Conservation (phyloP, 2,329 filamentous ascomycete genomes). For the Aspergillus pseudotamarii region DNA sequence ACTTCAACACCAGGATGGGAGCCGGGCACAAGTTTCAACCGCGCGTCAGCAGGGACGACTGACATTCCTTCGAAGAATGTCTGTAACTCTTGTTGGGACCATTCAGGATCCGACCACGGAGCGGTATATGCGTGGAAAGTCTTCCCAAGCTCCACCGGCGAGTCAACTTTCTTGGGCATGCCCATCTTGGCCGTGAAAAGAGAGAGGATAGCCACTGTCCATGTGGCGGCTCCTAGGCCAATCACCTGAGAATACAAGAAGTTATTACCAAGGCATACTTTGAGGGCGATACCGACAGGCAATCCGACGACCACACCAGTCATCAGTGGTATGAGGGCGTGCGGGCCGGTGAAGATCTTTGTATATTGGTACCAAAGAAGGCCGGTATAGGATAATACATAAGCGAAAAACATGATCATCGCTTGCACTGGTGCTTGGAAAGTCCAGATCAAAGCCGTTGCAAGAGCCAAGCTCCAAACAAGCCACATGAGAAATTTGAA, state of each 20-base stretch:
- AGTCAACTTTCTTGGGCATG: constrained; percentile 46
- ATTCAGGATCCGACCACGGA: constrained; percentile 47
- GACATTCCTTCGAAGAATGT: constrained; percentile 49
- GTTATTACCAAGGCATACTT: constrained; percentile 33
- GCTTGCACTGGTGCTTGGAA: constrained; percentile 49
- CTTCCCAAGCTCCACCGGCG: constrained; percentile 34
- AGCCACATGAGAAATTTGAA: constrained; percentile 54
- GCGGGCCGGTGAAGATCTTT: constrained; percentile 55
- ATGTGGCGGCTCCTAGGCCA: constrained; percentile 53
- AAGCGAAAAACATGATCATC: constrained; percentile 54
- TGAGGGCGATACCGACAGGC: constrained; percentile 50
- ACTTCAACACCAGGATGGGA: constrained; percentile 49
- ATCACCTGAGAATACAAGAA: constrained; percentile 53
- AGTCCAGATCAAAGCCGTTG: constrained; percentile 55
- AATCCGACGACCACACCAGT: constrained; percentile 51
- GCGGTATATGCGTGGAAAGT: constrained; percentile 50
- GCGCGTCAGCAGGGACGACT: constrained; percentile 45
- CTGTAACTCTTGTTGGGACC: constrained; percentile 55
- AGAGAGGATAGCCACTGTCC: constrained; percentile 55
- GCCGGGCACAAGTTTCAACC: constrained; percentile 44
- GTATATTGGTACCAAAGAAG: constrained; percentile 58
- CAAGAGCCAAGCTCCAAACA: constrained; percentile 56
- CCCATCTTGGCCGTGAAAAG: constrained; percentile 53
- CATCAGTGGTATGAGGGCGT: constrained; percentile 52
- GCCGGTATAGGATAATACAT: constrained; percentile 55